A percentile compares a stretch with the other conserved stretches of the same genome.
These are phyloP conservation scores for Candida ponderosae DNA, from an alignment of 805 yeast species.

Conservation along the genomic window DNA sequence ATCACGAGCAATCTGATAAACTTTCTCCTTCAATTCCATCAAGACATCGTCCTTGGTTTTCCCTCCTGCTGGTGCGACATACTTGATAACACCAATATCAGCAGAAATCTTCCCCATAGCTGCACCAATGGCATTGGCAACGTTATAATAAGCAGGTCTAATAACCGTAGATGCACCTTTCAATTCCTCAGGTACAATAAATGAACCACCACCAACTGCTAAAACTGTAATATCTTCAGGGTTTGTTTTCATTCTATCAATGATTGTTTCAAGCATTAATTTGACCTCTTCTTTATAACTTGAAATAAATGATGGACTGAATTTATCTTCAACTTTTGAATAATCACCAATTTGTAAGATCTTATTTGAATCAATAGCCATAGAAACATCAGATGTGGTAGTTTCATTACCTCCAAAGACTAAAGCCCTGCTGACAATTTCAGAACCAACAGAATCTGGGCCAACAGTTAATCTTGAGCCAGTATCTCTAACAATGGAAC, in stretches of 20 bases:
- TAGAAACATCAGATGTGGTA: constrained; percentile 33
- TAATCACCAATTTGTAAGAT: constrained; percentile 21
- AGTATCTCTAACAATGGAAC: constrained; percentile 31
- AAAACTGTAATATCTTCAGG: constrained; percentile 36
- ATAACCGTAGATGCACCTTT: constrained; percentile 35
- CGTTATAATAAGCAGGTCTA: constrained; percentile 32
- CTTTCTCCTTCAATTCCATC: constrained; percentile 15
- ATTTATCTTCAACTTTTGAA: constrained; percentile 13
- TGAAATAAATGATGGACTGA: constrained; percentile 4
- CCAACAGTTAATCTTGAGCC: constrained; percentile 28
- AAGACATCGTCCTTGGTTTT: constrained; percentile 9
- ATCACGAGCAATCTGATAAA: constrained; percentile 12
- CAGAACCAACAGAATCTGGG: constrained; percentile 41
- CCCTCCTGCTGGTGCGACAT: background rate
- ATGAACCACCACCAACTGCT: constrained; percentile 44
- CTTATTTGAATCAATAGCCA: constrained; percentile 12
- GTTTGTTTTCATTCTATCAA: constrained; percentile 37
- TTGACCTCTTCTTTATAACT: constrained; percentile 7
- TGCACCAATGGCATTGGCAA: constrained; percentile 46
- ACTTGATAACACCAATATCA: constrained; percentile 11
- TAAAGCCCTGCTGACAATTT: constrained; percentile 21
- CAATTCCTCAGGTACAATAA: constrained; percentile 30
- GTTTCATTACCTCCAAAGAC: constrained; percentile 35
- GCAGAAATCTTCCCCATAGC: constrained; percentile 37
- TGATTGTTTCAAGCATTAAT: constrained; percentile 27